A percentile compares a stretch with the other conserved stretches of the same genome.
These are phyloP conservation scores for Nicotiana sylvestris DNA, from an alignment of 257 asterid species.

Conservation along the genomic window DNA sequence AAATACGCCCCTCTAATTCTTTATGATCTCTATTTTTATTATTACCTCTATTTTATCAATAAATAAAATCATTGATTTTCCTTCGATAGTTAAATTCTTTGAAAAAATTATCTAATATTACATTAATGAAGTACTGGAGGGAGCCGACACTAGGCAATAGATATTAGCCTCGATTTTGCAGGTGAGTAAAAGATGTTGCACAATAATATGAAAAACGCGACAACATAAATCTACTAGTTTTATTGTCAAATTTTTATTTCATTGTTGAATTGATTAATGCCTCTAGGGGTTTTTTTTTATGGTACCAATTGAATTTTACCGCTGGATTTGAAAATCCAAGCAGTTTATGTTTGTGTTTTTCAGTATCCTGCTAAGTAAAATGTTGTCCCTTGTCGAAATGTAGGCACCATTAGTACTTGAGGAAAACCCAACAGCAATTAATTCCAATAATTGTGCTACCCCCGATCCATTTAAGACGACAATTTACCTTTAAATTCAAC, in stretches of 20 bases:
- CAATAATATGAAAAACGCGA: too few relatives aligned
- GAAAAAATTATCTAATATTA: too few relatives aligned
- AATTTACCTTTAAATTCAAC: neutral
- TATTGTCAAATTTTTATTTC: neutral
- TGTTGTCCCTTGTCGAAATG: neutral
- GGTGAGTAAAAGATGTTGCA: too few relatives aligned
- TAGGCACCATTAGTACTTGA: neutral
- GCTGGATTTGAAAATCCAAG: neutral
- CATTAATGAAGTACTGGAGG: too few relatives aligned
- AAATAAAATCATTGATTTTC: neutral
- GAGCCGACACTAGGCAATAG: too few relatives aligned
- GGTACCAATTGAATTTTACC: neutral
- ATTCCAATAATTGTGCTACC: neutral
- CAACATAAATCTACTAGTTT: too few relatives aligned
- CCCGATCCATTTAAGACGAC: neutral
- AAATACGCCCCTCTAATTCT: neutral
- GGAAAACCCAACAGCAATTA: neutral
- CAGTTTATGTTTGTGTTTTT: neutral
- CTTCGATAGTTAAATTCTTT: too few relatives aligned
- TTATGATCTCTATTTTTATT: neutral
- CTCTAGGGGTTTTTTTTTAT: neutral
- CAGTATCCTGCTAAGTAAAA: neutral
- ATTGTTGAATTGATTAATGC: neutral
- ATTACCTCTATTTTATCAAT: neutral
- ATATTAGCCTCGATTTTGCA: too few relatives aligned